Evolutionary conservation across 192 early-diverging fungal species (phyloP), one percentile per base, ranked within the genome.

Genomic region (Phlyctochytrium bullatum): DNA sequence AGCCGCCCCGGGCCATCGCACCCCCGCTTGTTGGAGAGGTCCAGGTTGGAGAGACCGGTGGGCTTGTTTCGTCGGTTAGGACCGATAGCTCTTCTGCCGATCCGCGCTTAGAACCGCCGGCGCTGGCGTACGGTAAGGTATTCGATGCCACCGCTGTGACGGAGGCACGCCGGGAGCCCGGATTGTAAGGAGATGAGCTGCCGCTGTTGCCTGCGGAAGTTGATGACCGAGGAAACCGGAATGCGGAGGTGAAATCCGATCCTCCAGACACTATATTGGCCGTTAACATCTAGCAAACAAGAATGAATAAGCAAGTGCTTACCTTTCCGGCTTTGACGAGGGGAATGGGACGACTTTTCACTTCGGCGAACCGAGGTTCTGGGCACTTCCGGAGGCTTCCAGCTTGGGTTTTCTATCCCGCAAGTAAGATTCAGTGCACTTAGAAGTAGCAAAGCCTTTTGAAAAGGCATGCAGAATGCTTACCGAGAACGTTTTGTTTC

Each of bases 401-500:
- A 65, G 59, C 59, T 59, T 10, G 16, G 20, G 59, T 47, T 59
- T 23, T 25, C 30, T 59, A 24, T 20, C 53, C 59, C 23, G 35
- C 53, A 27, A 29, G n/a, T 10, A 25, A 56, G 23, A 56, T 63
- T 17, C 28, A 12, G n/a, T n/a, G n/a, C n/a, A n/a, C n/a, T n/a
- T n/a, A n/a, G n/a, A n/a, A n/a, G n/a, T n/a, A n/a, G n/a, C n/a
- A n/a, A n/a, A n/a, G n/a, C n/a, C n/a, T n/a, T n/a, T n/a, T n/a
- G n/a, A n/a, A n/a, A n/a, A n/a, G n/a, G n/a, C n/a, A n/a, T n/a
- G n/a, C n/a, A n/a, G n/a, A n/a, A 51, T 47, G 24, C 36, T 65
- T 59, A 36, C 50, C 67, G 34, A 27, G 52, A 17, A 65, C 34
- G 24, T 6, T 35, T 34, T 47, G 54, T 36, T 64, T 36, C 70